These are phyloP conservation scores for Suhomyces choctaworum DNA, from an alignment of 1,139 yeast species.

Conservation along the genomic window DNA sequence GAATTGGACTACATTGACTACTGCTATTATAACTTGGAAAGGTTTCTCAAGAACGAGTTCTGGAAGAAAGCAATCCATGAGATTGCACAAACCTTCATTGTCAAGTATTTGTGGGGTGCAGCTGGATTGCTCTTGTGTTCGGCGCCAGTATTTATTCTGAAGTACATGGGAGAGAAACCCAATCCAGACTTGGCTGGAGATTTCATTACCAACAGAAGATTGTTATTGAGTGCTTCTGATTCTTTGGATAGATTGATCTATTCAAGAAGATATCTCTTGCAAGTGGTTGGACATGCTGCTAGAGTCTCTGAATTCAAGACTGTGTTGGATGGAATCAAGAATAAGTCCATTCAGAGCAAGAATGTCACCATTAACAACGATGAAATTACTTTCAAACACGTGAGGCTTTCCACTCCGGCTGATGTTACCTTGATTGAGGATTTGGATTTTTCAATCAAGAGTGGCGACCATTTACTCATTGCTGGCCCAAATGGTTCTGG, in stretches of 20 bases:
- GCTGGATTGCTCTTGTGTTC: conserved; percentile 87
- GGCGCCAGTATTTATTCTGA: conserved; percentile 79
- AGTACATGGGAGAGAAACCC: conserved; percentile 50
- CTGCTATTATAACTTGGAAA: conserved; percentile 78
- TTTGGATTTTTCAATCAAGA: conserved; percentile 68
- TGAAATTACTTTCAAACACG: conserved; percentile 67
- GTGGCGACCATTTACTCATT: conserved; percentile 83
- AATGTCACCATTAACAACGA: conserved; percentile 51
- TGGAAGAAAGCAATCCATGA: conserved; percentile 75
- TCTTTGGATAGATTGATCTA: conserved; percentile 87
- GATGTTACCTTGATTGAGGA: conserved; percentile 70
- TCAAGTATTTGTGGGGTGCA: conserved; percentile 95
- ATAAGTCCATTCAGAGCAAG: conserved; percentile 27
- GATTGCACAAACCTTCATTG: conserved; percentile 78
- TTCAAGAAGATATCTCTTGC: conserved; percentile 81
- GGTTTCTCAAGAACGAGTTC: conserved; percentile 75
- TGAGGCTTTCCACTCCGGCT: conserved; percentile 82
- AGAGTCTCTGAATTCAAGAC: conserved; percentile 73
- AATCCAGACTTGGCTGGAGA: conserved; percentile 65
- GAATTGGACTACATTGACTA: conserved; percentile 79
- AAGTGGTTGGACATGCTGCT: conserved; percentile 79
- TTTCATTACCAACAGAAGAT: conserved; percentile 87
- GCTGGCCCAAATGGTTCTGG: conserved; percentile 98
- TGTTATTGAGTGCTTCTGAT: conserved; percentile 81
- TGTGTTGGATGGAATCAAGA: conserved; percentile 56